Evolutionary conservation across 148 eudicot species (phyloP).

Genomic region (Diospyros lotus): DNA sequence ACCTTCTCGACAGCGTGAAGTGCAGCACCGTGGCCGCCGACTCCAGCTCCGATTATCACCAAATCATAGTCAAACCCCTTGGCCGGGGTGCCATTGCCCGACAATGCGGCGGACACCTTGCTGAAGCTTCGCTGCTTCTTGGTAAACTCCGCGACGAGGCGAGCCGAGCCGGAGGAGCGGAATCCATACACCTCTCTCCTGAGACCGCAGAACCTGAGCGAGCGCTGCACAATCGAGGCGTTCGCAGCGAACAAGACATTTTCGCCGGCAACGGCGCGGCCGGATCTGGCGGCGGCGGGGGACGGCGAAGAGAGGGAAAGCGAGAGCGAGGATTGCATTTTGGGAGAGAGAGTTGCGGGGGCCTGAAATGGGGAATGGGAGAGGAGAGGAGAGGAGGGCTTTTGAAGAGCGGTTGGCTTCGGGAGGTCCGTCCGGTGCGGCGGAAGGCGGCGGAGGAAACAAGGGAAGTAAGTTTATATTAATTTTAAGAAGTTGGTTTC

Average conservation of each 20-base stretch:
- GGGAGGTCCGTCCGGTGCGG: too few relatives aligned
- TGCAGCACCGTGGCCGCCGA: slow-evolving; percentile 98
- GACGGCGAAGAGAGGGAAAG: slow-evolving; percentile 52
- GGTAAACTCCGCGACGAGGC: slow-evolving; percentile 19
- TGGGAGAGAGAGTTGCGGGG: neutral
- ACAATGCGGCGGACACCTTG: slow-evolving; percentile 36
- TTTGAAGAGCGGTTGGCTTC: too few relatives aligned
- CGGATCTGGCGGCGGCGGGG: slow-evolving; percentile 35
- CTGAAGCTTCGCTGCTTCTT: slow-evolving; percentile 12
- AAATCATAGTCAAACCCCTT: slow-evolving; percentile 77
- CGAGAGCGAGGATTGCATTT: slow-evolving; percentile 70
- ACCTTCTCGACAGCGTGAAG: slow-evolving; percentile 98
- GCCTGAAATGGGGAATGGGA: neutral
- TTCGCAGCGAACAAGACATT: slow-evolving; percentile 6
- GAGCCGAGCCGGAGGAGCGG: slow-evolving; percentile 18
- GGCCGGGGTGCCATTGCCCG: slow-evolving; percentile 47
- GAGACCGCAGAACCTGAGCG: slow-evolving; percentile 80
- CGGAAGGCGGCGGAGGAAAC: too few relatives aligned
- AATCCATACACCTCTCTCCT: slow-evolving; percentile 40
- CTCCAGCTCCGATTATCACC: slow-evolving; percentile 93
- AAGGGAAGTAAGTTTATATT: too few relatives aligned
- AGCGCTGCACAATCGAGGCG: slow-evolving; percentile 24
- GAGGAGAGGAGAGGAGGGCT: slow-evolving; percentile 3
- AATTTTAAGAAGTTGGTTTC: too few relatives aligned
- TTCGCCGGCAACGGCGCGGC: slow-evolving; percentile 13